Conservation (phyloP, 2,329 filamentous ascomycete genomes). For the Hypomyces perniciosus region DNA sequence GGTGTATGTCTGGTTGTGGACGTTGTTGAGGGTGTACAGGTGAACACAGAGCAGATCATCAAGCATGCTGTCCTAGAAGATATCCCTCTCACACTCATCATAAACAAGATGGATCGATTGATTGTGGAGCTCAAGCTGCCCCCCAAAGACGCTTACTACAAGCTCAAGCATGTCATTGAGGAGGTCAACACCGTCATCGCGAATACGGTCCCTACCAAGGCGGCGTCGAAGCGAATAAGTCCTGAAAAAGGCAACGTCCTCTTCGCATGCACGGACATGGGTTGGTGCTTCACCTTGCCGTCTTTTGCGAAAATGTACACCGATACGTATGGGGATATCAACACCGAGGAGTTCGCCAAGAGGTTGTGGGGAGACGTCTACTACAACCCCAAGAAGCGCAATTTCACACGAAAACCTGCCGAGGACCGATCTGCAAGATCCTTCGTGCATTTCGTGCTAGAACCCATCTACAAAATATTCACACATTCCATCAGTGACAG, state of each 20-base stretch:
- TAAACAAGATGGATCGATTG: slow-evolving; percentile 96
- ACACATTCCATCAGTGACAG: slow-evolving; percentile 90
- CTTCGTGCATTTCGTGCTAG: slow-evolving; percentile 90
- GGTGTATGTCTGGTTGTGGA: slow-evolving; percentile 92
- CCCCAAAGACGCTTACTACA: slow-evolving; percentile 95
- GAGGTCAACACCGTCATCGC: slow-evolving; percentile 96
- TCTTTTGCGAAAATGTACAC: slow-evolving; percentile 97
- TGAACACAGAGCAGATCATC: slow-evolving; percentile 95
- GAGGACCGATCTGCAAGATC: slow-evolving; percentile 77
- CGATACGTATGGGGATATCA: slow-evolving; percentile 76
- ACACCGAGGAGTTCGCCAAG: slow-evolving; percentile 73
- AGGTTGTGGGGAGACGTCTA: slow-evolving; percentile 96
- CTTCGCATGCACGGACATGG: slow-evolving; percentile 88
- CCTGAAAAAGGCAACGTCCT: slow-evolving; percentile 98
- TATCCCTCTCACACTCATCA: slow-evolving; percentile 78
- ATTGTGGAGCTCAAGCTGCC: slow-evolving; percentile 93
- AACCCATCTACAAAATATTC: slow-evolving; percentile 97
- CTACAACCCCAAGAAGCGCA: slow-evolving; percentile 84
- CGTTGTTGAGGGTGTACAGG: slow-evolving; percentile 97
- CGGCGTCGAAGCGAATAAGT: slow-evolving; percentile 74
- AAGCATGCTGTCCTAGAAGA: slow-evolving; percentile 89
- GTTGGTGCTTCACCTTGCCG: slow-evolving; percentile 91
- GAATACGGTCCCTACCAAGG: slow-evolving; percentile 73
- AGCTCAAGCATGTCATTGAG: slow-evolving; percentile 96
- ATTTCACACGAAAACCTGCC: slow-evolving; percentile 80